phyloP scores from a whole-genome alignment of 352 stramenopile species.

The Phytophthora uliginosa region DNA sequence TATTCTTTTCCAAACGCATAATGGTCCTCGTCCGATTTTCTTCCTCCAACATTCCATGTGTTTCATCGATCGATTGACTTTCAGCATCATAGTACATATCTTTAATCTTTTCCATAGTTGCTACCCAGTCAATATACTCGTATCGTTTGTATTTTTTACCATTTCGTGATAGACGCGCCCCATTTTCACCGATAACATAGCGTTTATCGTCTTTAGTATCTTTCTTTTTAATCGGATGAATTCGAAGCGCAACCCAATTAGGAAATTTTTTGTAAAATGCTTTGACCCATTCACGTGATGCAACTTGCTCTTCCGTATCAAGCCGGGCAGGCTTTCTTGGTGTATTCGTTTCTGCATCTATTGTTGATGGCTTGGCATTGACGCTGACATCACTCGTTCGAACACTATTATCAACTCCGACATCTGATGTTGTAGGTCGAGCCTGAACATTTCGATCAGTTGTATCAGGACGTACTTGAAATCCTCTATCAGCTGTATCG shows the following conservation, averaged over 20 bases:
- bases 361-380: slow-evolving; percentile 6
- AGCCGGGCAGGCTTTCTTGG: neutral
- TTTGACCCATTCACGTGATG: slow-evolving; percentile 10
- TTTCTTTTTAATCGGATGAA: slow-evolving; percentile 16
- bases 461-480: slow-evolving; percentile 7
- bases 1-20: slow-evolving; percentile 5
- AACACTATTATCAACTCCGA: slow-evolving; percentile 3
- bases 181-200: slow-evolving; percentile 15
- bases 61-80: slow-evolving; percentile 19
- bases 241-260: slow-evolving; percentile 13
- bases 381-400: neutral
- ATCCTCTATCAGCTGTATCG: slow-evolving; percentile 1
- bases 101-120: slow-evolving; percentile 10
- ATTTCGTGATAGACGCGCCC: neutral
- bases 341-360: slow-evolving; percentile 12
- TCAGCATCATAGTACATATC: slow-evolving; percentile 15
- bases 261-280: slow-evolving; percentile 6
- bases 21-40: slow-evolving; percentile 15
- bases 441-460: slow-evolving; percentile 7
- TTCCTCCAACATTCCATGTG: slow-evolving; percentile 8
- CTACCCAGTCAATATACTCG: slow-evolving; percentile 15
- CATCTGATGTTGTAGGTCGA: neutral
- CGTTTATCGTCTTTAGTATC: slow-evolving; percentile 2
- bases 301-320: slow-evolving; percentile 7
- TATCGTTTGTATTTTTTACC: slow-evolving; percentile 10